phyloP scores from a whole-genome alignment of 768 basidiomycete species.

The Bullera alba region DNA sequence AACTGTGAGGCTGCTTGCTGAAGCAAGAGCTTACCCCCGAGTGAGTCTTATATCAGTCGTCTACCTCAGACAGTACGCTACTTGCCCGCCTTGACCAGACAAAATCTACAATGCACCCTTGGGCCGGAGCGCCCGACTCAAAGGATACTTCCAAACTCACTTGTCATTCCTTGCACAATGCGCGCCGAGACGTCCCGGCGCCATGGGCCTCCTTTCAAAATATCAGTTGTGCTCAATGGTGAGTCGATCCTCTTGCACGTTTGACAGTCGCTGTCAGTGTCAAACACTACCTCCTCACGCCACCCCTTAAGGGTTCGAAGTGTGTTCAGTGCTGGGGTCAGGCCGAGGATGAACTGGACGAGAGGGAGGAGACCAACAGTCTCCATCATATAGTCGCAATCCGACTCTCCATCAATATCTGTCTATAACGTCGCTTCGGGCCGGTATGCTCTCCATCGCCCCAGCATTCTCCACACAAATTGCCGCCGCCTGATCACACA shows the following conservation, averaged over 20 bases:
- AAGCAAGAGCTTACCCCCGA: not conserved
- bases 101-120: not conserved
- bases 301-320: not conserved
- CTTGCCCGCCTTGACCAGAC: not conserved
- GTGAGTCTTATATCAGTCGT: not conserved
- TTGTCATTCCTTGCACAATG: not conserved
- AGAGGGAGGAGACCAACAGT: not conserved
- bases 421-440: constrained; percentile 2
- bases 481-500: constrained; percentile 35
- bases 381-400: not conserved
- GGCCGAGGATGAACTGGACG: too few species aligned
- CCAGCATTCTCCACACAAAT: constrained; percentile 44
- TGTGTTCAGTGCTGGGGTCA: not conserved
- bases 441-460: constrained; percentile 35
- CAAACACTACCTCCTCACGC: not conserved
- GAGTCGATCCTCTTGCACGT: too few species aligned
- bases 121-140: not conserved
- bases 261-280: too few species aligned
- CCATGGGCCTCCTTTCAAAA: too few species aligned
- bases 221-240: too few species aligned
- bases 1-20: not conserved
- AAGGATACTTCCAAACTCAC: not conserved
- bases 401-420: not conserved
- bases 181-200: too few species aligned
- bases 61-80: not conserved